Conservation (phyloP, 1,284 basidiomycete genomes). For the Cryptococcus wingfieldii region DNA sequence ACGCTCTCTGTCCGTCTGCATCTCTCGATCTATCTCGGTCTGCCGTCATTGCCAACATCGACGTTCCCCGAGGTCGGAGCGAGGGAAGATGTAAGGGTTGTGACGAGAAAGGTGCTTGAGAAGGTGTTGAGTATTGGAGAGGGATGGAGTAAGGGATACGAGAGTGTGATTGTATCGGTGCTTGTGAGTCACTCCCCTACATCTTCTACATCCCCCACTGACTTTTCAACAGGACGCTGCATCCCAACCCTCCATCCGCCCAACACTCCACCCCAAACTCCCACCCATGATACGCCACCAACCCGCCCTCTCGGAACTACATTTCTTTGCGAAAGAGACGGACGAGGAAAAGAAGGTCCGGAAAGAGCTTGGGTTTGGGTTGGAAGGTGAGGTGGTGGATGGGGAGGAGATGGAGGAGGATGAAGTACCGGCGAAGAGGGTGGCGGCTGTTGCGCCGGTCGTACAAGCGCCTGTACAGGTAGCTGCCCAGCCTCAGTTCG, state of each 20-base stretch:
- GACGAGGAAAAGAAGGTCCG: conserved; percentile 36
- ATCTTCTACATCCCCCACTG: background rate
- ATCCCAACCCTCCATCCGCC: conserved; percentile 10
- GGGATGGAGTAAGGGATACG: conserved; percentile 24
- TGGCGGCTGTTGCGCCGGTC: conserved; percentile 4
- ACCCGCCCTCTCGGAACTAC: conserved; percentile 33
- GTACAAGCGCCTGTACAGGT: background rate
- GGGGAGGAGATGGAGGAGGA: conserved; percentile 12
- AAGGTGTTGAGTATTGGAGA: conserved; percentile 22
- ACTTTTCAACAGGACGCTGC: background rate
- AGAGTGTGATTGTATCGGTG: conserved; percentile 24
- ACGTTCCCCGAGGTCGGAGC: conserved; percentile 10
- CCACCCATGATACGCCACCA: conserved; percentile 33
- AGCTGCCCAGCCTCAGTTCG: background rate
- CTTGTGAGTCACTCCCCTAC: background rate
- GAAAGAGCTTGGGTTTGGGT: conserved; percentile 26
- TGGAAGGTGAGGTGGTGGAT: conserved; percentile 4
- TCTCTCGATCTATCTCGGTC: conserved; percentile 29
- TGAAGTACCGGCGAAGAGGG: conserved; percentile 9
- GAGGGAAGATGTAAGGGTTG: conserved; percentile 8
- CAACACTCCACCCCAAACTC: conserved; percentile 35
- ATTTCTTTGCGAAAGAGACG: conserved; percentile 35
- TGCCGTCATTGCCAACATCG: conserved; percentile 12
- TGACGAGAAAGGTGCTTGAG: conserved; percentile 15
- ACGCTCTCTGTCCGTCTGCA: conserved; percentile 58